Evolutionary conservation across 2,329 filamentous ascomycete species (phyloP).

Genomic region (Ceratocystis alfenasii): DNA sequence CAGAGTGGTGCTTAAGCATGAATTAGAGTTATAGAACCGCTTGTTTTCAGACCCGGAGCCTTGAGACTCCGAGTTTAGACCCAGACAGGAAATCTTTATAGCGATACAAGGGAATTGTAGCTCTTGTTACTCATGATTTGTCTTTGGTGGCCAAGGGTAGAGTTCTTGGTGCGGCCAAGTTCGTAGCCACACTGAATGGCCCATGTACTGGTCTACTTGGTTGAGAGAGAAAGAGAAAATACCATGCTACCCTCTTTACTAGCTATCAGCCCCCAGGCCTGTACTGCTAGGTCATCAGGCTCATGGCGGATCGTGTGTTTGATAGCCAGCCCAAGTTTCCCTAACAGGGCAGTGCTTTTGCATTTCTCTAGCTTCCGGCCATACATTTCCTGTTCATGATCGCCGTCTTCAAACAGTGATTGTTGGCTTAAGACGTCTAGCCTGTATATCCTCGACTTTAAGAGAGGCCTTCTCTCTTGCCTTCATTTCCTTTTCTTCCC

Average conservation of each 20-base stretch:
- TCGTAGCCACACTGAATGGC: too few relatives aligned
- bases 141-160: too few relatives aligned
- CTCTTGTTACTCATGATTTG: too few relatives aligned
- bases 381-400: neutral
- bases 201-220: too few relatives aligned
- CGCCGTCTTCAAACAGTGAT: slow-evolving; percentile 2
- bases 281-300: neutral
- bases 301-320: slow-evolving; percentile 3
- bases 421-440: neutral
- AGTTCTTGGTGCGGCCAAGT: too few relatives aligned
- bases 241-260: too few relatives aligned
- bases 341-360: slow-evolving; percentile 3
- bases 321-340: neutral
- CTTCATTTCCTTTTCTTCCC: slow-evolving; percentile 7
- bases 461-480: neutral
- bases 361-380: neutral
- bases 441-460: neutral
- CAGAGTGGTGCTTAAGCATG: neutral
- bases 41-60: slow-evolving; percentile 7
- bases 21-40: slow-evolving; percentile 1
- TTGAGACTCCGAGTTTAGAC: slow-evolving; percentile 5
- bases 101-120: neutral
- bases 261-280: neutral
- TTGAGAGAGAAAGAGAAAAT: too few relatives aligned
- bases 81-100: neutral